A percentile compares a stretch with the other conserved stretches of the same genome.
Conservation (phyloP, 495 filamentous ascomycete genomes). For the Neurospora pannonica region DNA sequence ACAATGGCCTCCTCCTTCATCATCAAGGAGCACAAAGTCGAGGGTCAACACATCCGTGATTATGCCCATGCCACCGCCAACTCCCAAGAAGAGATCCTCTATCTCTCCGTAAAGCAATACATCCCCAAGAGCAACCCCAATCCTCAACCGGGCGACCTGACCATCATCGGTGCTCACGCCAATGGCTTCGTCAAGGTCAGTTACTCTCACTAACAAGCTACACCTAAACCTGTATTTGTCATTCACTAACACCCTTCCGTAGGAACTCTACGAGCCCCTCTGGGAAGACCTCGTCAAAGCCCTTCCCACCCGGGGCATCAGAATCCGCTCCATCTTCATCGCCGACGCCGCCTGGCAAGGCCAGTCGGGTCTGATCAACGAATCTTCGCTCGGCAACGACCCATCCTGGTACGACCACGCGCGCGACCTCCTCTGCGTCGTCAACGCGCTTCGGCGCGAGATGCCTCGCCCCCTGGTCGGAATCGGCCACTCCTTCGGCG, state of each 20-base stretch:
- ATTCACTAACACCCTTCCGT: not conserved
- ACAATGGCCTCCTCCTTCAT: constrained; percentile 21
- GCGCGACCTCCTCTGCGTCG: constrained; percentile 76
- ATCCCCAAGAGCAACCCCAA: constrained; percentile 55
- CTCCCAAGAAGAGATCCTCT: constrained; percentile 52
- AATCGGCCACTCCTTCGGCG: constrained; percentile 86
- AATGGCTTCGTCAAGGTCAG: constrained; percentile 81
- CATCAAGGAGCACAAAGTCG: constrained; percentile 50
- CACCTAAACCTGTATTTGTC: not conserved
- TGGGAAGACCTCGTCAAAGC: constrained; percentile 63
- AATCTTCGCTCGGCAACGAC: constrained; percentile 65
- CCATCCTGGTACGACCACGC: constrained; percentile 82
- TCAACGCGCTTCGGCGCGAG: constrained; percentile 71
- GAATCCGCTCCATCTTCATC: constrained; percentile 77
- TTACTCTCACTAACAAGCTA: not conserved
- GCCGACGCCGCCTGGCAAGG: constrained; percentile 74
- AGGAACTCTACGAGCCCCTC: constrained; percentile 81
- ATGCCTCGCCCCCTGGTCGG: constrained; percentile 88
- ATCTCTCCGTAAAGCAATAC: constrained; percentile 77
- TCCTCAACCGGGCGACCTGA: constrained; percentile 63
- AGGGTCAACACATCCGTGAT: constrained; percentile 63
- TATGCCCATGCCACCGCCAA: constrained; percentile 55
- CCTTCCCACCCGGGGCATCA: constrained; percentile 43
- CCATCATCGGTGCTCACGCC: constrained; percentile 74
- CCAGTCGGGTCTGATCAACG: constrained; percentile 65